These are phyloP conservation scores for Cardamine occulta DNA, from an alignment of 345 rosid species.

Conservation along the genomic window DNA sequence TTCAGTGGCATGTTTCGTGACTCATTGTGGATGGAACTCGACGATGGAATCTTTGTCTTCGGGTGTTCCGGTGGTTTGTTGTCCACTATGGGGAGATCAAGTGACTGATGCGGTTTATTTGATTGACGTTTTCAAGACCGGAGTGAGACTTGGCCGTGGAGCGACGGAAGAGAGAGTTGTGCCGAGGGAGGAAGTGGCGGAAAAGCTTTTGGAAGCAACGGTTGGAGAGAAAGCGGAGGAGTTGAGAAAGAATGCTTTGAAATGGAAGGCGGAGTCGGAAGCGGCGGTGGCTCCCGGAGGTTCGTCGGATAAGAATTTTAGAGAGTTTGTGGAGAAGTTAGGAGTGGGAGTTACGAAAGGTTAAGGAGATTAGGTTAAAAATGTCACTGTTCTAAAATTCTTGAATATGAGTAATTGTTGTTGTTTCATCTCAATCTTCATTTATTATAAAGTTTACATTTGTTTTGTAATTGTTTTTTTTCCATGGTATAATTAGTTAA, in stretches of 20 bases:
- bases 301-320: constrained; percentile 63
- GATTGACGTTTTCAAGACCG: constrained; percentile 61
- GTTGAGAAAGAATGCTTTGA: constrained; percentile 55
- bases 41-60: constrained; percentile 68
- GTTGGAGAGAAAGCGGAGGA: constrained; percentile 58
- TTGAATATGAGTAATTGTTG: neutral
- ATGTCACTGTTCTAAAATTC: neutral
- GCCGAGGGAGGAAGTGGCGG: constrained; percentile 62
- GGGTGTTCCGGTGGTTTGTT: constrained; percentile 70
- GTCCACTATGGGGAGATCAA: constrained; percentile 89
- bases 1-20: constrained; percentile 42
- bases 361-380: neutral
- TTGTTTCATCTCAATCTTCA: neutral
- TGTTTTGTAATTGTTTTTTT: neutral
- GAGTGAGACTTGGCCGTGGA: constrained; percentile 72
- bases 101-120: constrained; percentile 70
- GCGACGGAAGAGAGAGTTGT: constrained; percentile 55
- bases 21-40: constrained; percentile 49
- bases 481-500: neutral
- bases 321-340: constrained; percentile 61
- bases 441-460: neutral
- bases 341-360: neutral
- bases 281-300: constrained; percentile 72
- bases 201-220: constrained; percentile 63
- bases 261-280: constrained; percentile 64